Percentiles rank a stretch among this genome's conserved stretches.
Evolutionary conservation across 2,329 filamentous ascomycete genomes (phyloP).

Genomic region (Elsinoe arachidis): DNA sequence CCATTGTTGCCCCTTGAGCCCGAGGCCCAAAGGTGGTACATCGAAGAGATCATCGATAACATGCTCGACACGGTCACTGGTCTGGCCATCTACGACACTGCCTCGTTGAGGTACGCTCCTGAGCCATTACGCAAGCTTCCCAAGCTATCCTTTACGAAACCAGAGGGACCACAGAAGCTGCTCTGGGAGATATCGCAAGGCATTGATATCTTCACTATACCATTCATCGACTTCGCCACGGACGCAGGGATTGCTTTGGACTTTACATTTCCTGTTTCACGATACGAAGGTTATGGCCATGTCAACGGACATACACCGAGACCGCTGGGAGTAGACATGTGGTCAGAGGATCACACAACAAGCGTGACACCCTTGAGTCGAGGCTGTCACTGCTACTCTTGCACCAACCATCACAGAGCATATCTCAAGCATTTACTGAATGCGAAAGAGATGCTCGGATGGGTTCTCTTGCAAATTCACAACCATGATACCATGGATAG

Average conservation of each 20-base stretch:
- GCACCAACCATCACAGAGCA: constrained; percentile 72
- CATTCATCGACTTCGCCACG: constrained; percentile 64
- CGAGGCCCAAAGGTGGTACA: constrained; percentile 69
- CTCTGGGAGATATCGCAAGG: constrained; percentile 68
- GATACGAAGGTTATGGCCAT: constrained; percentile 13
- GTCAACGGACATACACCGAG: constrained; percentile 18
- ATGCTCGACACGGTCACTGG: constrained; percentile 50
- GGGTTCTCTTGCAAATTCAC: constrained; percentile 86
- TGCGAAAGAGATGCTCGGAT: constrained; percentile 94
- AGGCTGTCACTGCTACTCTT: constrained; percentile 73
- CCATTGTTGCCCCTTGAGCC: constrained; percentile 66
- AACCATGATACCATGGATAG: constrained; percentile 65
- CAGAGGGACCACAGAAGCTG: constrained; percentile 64
- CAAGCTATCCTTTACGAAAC: constrained; percentile 63
- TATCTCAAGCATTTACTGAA: constrained; percentile 80
- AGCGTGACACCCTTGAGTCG: constrained; percentile 54
- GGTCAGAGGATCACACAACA: constrained; percentile 52
- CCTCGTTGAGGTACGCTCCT: constrained; percentile 59
- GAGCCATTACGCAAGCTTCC: constrained; percentile 54
- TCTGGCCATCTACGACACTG: constrained; percentile 70
- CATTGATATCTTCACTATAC: constrained; percentile 68
- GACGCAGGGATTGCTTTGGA: constrained; percentile 78
- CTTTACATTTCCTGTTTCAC: constrained; percentile 59
- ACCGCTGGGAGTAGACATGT: constrained; percentile 70
- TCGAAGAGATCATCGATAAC: constrained; percentile 63